Percentiles rank a stretch among this genome's conserved stretches.
These are phyloP conservation scores for Mallotus nudiflorus DNA, from an alignment of 345 rosid species.

Conservation along the genomic window DNA sequence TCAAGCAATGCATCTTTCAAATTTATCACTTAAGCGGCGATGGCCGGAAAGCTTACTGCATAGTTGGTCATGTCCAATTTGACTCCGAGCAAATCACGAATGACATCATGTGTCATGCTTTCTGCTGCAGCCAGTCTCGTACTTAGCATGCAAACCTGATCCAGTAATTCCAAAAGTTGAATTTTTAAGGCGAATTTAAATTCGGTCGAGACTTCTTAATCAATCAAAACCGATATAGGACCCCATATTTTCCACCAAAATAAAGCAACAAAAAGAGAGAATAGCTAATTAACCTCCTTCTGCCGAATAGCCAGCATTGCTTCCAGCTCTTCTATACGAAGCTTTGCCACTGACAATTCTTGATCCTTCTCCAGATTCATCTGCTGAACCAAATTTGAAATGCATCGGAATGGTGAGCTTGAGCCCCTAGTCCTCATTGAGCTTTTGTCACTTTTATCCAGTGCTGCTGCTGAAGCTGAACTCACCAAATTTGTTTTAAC, in stretches of 20 bases:
- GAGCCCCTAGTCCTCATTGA: slow-evolving; percentile 73
- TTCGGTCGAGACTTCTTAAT: not conserved
- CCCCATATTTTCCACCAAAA: not conserved
- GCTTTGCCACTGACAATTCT: slow-evolving; percentile 64
- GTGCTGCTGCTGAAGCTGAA: slow-evolving; percentile 39
- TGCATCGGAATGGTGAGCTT: slow-evolving; percentile 91
- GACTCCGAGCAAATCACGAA: slow-evolving; percentile 89
- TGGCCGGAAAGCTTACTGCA: slow-evolving; percentile 56
- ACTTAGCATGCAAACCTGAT: slow-evolving; percentile 69
- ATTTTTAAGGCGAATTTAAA: not conserved
- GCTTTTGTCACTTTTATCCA: slow-evolving; percentile 57
- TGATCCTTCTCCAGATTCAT: slow-evolving; percentile 80
- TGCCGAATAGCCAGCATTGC: slow-evolving; percentile 56
- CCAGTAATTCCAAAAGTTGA: slow-evolving; percentile 3
- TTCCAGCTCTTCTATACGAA: slow-evolving; percentile 72
- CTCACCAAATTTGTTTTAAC: slow-evolving; percentile 49
- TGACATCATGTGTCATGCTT: slow-evolving; percentile 96
- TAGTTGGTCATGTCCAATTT: slow-evolving; percentile 83
- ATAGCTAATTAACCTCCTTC: slow-evolving; percentile 61
- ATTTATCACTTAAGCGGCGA: not conserved
- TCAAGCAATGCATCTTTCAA: slow-evolving; percentile 15
- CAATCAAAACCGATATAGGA: not conserved
- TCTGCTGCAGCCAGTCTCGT: slow-evolving; percentile 89
- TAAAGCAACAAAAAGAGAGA: not conserved
- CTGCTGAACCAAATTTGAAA: slow-evolving; percentile 81